phyloP scores from a whole-genome alignment of 192 early-diverging fungal genomes.

The Backusella mclennaniae region DNA sequence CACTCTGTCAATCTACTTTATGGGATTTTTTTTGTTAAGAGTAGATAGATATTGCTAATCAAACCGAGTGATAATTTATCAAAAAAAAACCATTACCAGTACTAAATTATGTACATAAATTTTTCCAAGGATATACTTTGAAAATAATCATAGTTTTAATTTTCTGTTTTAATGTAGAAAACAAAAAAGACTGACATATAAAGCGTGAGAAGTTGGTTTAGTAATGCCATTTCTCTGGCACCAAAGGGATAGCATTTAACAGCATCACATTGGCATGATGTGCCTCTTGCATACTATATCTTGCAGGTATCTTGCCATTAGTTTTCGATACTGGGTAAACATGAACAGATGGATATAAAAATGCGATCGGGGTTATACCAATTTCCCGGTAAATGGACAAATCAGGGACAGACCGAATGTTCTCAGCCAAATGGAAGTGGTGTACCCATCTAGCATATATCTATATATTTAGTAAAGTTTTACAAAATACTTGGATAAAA shows the following conservation, averaged over 20 bases:
- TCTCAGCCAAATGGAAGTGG: neutral
- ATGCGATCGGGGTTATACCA: neutral
- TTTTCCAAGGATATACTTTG: neutral
- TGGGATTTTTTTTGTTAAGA: neutral
- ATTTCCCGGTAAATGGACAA: neutral
- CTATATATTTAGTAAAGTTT: neutral
- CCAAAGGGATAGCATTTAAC: neutral
- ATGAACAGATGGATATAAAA: neutral
- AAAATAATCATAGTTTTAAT: neutral
- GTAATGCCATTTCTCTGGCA: neutral
- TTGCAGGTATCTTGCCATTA: neutral
- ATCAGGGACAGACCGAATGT: neutral
- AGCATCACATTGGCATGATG: neutral
- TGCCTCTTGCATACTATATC: neutral
- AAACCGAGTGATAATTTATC: neutral
- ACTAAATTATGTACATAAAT: neutral
- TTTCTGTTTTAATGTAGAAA: neutral
- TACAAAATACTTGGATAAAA: neutral
- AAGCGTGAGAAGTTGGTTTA: neutral
- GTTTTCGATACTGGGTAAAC: neutral
- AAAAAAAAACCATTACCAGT: neutral
- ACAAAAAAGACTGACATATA: neutral
- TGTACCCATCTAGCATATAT: neutral
- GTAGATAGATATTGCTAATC: neutral
- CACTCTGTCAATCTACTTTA: neutral